phyloP scores from a whole-genome alignment of 2,329 filamentous ascomycete species.

The Aquanectria penicillioides region DNA sequence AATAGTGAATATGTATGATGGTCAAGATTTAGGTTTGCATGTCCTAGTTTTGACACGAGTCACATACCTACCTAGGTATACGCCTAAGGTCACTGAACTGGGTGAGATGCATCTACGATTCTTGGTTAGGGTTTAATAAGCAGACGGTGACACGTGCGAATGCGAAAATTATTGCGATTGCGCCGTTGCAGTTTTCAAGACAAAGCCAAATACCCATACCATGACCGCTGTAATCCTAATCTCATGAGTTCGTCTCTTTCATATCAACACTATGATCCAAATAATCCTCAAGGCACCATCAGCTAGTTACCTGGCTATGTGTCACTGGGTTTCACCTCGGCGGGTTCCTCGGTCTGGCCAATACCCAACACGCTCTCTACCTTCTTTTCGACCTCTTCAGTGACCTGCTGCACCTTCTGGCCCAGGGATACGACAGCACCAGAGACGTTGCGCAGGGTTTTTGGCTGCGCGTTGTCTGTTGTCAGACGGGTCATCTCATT shows the following conservation, averaged over 20 bases:
- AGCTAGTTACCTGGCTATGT: conserved; percentile 2
- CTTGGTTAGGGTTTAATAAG: not conserved
- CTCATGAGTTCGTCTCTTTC: conserved; percentile 37
- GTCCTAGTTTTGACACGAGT: no score
- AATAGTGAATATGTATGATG: no score
- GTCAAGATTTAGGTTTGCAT: no score
- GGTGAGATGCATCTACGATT: no score
- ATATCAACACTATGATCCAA: conserved; percentile 24
- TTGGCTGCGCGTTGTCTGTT: conserved; percentile 49
- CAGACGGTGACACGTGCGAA: not conserved
- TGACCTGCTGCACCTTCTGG: conserved; percentile 41
- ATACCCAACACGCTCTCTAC: conserved; percentile 23
- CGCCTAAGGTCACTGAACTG: no score
- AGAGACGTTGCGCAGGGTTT: conserved; percentile 54
- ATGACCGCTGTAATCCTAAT: conserved; percentile 37
- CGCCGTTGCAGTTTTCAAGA: conserved; percentile 22
- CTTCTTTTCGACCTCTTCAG: conserved; percentile 35
- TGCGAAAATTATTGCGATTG: not conserved
- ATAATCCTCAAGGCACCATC: conserved; percentile 19
- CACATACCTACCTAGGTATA: no score
- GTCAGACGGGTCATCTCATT: conserved; percentile 75
- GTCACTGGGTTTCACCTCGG: conserved; percentile 23
- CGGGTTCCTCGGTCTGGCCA: conserved; percentile 31
- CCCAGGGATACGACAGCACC: conserved; percentile 49
- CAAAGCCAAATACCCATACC: conserved; percentile 28